A percentile compares a stretch with the other conserved stretches of the same genome.
phyloP scores from a whole-genome alignment of 306 rosid genomes.

The Cucumis cinereus region DNA sequence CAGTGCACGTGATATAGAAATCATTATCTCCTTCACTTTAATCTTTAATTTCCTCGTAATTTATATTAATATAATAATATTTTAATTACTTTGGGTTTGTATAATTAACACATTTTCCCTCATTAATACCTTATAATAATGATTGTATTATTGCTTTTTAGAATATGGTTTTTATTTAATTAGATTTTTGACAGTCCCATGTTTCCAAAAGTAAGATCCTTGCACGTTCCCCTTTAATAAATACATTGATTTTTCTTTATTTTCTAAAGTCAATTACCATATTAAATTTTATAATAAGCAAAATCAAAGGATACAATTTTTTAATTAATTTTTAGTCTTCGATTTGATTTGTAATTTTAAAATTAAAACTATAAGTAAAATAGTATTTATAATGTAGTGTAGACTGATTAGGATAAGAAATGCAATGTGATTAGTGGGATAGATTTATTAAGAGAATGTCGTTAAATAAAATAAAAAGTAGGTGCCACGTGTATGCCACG shows the following conservation, averaged over 20 bases:
- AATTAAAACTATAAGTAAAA: not conserved
- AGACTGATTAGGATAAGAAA: not conserved
- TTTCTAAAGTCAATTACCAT: not conserved
- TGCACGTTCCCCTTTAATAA: not conserved
- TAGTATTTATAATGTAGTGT: not conserved
- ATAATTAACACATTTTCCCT: not conserved
- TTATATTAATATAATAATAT: not conserved
- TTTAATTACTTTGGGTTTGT: not conserved
- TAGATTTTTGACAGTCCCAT: not conserved
- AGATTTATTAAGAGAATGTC: not conserved
- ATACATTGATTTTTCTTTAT: not conserved
- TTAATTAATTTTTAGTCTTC: not conserved
- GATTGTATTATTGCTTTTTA: not conserved
- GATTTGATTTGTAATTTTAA: not conserved
- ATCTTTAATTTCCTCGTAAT: not conserved
- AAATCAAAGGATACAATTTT: not conserved
- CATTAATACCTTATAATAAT: not conserved
- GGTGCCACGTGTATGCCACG: not conserved
- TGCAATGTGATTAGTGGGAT: not conserved
- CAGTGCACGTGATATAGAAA: not conserved
- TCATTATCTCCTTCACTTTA: not conserved
- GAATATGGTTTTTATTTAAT: not conserved
- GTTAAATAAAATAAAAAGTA: not conserved
- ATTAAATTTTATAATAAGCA: not conserved
- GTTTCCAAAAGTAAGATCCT: constrained; percentile 7